Evolutionary conservation across 192 early-diverging fungal genomes (phyloP).

Genomic region (Backusella tarrabulga): DNA sequence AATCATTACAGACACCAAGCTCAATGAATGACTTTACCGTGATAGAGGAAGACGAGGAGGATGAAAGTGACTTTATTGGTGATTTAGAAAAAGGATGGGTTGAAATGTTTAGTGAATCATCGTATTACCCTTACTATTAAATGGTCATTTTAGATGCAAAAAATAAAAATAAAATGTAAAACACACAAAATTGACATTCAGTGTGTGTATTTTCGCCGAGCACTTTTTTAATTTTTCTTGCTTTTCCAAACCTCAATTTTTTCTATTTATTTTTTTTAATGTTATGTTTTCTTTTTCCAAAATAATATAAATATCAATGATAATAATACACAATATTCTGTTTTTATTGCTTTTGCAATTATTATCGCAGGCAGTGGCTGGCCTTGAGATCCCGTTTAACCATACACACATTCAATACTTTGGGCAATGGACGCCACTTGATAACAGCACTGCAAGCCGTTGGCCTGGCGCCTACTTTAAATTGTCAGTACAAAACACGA

Average conservation of each 20-base stretch:
- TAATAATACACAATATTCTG: neutral
- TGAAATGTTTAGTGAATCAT: slow-evolving; percentile 1
- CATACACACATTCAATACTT: slow-evolving; percentile 20
- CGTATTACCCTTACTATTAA: neutral
- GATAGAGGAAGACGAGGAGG: neutral
- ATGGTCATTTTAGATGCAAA: neutral
- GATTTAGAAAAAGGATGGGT: slow-evolving; percentile 13
- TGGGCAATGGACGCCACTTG: slow-evolving; percentile 21
- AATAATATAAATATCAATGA: neutral
- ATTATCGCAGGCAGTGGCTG: neutral
- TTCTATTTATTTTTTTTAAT: neutral
- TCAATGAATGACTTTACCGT: neutral
- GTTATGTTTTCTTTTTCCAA: neutral
- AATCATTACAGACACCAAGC: neutral
- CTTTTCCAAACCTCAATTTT: neutral
- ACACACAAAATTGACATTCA: neutral
- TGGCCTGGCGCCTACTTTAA: slow-evolving; percentile 35
- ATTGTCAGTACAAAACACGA: slow-evolving; percentile 2
- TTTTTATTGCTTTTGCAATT: slow-evolving; percentile 5
- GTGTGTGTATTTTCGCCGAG: neutral
- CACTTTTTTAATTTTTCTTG: neutral
- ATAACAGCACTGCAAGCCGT: slow-evolving; percentile 15
- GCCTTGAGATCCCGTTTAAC: neutral
- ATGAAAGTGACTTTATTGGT: neutral
- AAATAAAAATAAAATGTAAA: neutral